Base-by-base conservation (phyloP, 805 yeast genomes). In the Kregervanrija pseudodelftensis region DNA sequence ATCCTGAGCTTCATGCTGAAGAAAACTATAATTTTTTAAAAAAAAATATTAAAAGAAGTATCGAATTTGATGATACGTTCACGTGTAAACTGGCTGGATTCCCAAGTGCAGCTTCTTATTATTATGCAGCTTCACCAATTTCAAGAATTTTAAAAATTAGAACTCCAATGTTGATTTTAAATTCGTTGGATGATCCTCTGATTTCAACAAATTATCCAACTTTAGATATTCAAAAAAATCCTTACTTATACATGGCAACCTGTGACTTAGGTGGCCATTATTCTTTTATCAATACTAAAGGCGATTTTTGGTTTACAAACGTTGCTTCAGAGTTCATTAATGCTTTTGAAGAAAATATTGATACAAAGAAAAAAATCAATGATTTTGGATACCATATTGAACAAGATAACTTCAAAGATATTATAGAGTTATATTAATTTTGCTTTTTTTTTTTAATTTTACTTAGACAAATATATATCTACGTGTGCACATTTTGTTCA, bases 251-350 rank as follows among this genome's bases (percentile, higher is more conserved):
- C 31, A 63, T 80, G 61, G 67, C 78, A 5, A 73, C 76, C 39
- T 74, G 87, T 1, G 76, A 80, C 43, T 57, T 79, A 11, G 93
- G 93, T 50, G 91, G 91, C 8, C 93, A 84, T 58, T 69, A 82
- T 56, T 84, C 76, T 1, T 76, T 67, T 45, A 55, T 75, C 35
- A 68, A 73, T 44, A 52, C 57, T 8, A 60, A 71, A 36, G 68
- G 72, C 34, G 65, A 69, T 30, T 68, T 76, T 42, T 76, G 81
- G 80, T 73, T 69, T 34, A 60, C 67, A 10, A 59, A 63, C 30
- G 70, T 71, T 41, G 63, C 74, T 33, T 65, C 65, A 13, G 58
- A 67, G 14, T 72, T 62, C 55, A 64, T 75, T 31, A 49, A 48
- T 33, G 63, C 64, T n/a, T 72, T 73, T 56, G 62, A 45, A n/a